Conservation (phyloP, 2,329 filamentous ascomycete species). For the Ceratocystis smalleyi region DNA sequence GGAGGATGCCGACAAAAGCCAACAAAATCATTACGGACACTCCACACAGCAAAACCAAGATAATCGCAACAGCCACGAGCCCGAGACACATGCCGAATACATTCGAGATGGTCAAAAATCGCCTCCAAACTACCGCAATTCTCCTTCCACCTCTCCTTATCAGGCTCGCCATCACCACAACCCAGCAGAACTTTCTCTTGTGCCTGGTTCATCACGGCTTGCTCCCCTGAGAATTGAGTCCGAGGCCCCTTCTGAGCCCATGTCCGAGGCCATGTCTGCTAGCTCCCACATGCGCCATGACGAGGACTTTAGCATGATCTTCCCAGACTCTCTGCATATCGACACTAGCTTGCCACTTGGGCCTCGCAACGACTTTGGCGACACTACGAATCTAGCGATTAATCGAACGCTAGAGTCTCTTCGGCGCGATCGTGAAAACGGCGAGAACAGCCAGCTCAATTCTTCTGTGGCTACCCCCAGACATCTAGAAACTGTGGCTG, state of each 20-base stretch:
- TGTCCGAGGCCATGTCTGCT: constrained; percentile 12
- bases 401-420: constrained; percentile 37
- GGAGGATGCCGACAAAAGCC: too few relatives aligned
- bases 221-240: background rate
- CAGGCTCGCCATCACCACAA: background rate
- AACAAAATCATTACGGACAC: background rate
- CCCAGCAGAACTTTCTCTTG: background rate
- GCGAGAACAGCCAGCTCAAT: background rate
- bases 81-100: background rate
- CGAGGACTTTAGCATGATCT: constrained; percentile 46
- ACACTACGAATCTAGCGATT: constrained; percentile 41
- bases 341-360: constrained; percentile 28
- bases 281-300: constrained; percentile 16
- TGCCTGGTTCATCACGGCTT: background rate
- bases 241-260: constrained; percentile 3
- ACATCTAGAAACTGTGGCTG: constrained; percentile 1
- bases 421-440: constrained; percentile 9
- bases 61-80: background rate
- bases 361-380: constrained; percentile 33
- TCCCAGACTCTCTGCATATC: constrained; percentile 38
- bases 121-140: too few relatives aligned
- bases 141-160: background rate
- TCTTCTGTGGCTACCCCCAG: background rate
- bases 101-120: too few relatives aligned
- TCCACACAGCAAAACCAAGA: background rate